Evolutionary conservation across 2,329 filamentous ascomycete genomes (phyloP).

Genomic region (Fusarium pilosicola): DNA sequence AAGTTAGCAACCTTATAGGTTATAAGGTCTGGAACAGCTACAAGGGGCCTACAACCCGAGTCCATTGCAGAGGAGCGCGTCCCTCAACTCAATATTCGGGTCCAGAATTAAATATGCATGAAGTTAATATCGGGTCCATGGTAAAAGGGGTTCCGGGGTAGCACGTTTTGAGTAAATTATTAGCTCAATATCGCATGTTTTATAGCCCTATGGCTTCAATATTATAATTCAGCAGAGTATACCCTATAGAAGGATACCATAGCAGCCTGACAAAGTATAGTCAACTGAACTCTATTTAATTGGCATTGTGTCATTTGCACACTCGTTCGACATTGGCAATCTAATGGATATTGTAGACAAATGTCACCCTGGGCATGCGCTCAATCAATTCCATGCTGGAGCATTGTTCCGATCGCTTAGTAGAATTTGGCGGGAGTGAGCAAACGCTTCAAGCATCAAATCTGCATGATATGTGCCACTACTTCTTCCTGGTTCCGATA

Average conservation of each 20-base stretch:
- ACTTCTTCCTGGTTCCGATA: neutral
- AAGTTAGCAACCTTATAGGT: no score
- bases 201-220: neutral
- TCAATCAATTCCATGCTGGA: rapidly evolving
- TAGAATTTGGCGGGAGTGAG: neutral
- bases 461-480: neutral
- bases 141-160: neutral
- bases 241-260: neutral
- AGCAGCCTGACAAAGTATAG: neutral
- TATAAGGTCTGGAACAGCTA: no score
- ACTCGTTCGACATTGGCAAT: rapidly evolving
- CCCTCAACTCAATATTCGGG: neutral
- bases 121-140: neutral
- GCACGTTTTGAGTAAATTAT: neutral
- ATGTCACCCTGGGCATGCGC: neutral
- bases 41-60: no score
- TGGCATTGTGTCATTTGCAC: neutral
- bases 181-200: neutral
- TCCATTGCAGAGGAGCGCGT: rapidly evolving
- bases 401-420: neutral
- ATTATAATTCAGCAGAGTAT: neutral
- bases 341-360: rapidly evolving
- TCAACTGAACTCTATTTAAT: neutral
- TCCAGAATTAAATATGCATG: neutral
- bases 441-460: neutral